Percentiles rank a stretch among this genome's conserved stretches.
These are phyloP conservation scores for Stereum hirsutum DNA, from an alignment of 1,284 basidiomycete species.

Conservation along the genomic window DNA sequence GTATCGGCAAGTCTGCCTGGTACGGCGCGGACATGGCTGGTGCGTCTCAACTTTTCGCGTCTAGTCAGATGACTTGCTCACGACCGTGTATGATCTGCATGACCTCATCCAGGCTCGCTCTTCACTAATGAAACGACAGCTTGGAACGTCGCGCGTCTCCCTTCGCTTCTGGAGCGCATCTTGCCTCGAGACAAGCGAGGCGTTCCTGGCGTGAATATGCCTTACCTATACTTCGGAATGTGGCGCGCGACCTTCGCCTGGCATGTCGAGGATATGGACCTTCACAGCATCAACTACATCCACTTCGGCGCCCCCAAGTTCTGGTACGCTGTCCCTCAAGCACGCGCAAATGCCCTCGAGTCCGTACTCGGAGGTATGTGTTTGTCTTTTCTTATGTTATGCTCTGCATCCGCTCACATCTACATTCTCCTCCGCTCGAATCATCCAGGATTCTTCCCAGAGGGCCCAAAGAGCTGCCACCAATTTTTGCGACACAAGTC, in stretches of 20 bases:
- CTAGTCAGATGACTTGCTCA: neutral
- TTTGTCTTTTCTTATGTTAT: neutral
- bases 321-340: slow-evolving; percentile 96
- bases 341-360: slow-evolving; percentile 70
- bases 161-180: slow-evolving; percentile 82
- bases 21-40: slow-evolving; percentile 96
- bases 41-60: slow-evolving; percentile 19
- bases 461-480: slow-evolving; percentile 75
- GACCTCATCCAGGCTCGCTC: slow-evolving; percentile 54
- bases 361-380: slow-evolving; percentile 65
- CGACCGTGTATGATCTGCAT: neutral
- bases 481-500: slow-evolving; percentile 98
- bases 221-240: slow-evolving; percentile 99
- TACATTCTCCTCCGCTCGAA: slow-evolving; percentile 2
- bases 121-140: slow-evolving; percentile 74
- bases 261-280: slow-evolving; percentile 98
- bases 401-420: no score
- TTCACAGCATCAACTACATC: slow-evolving; percentile 98
- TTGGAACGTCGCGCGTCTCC: slow-evolving; percentile 93
- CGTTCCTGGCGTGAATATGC: slow-evolving; percentile 93
- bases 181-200: slow-evolving; percentile 56
- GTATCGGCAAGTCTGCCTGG: slow-evolving; percentile 83
- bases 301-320: slow-evolving; percentile 97
- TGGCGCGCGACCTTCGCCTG: slow-evolving; percentile 98
- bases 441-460: slow-evolving; percentile 75